Base-by-base conservation (phyloP, 768 basidiomycete species). In the Amanita fuliginea region DNA sequence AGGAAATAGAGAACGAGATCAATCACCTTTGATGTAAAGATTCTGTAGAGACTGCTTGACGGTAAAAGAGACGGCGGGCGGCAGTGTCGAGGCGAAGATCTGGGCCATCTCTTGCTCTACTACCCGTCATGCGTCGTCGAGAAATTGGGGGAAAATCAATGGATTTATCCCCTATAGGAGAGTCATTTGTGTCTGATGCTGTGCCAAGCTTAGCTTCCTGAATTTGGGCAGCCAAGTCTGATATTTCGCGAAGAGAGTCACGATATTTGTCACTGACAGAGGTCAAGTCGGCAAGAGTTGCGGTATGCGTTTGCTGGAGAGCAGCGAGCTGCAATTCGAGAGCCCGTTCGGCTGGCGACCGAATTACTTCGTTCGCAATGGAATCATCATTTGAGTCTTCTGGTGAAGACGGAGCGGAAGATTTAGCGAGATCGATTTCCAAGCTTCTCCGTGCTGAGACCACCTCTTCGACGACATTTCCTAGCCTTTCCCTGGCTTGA, bases 151-250 rank as follows among this genome's bases (percentile, higher is more conserved):
- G 66, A 7, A 64, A 59, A 13, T 74, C 73, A 4, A 58, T 51
- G 5, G 60, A 57, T 56, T 61, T 63, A 49, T 84, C 84, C 21
- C 62, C 56, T n/a, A 62, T 55, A 30, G 70, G 71, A 24, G 67
- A 70, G n/a, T 72, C 70, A n/a, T 59, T 54, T 7, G 57, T 48
- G 40, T 53, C 55, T n/a, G 59, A 49, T 47, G 69, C 70, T 22
- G 61, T 48, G 56, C 71, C 76, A 40, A 92, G 76, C 57, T 84
- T 90, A 6, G 80, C 76, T 61, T 95, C 94, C 59, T 93, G 80
- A 28, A 95, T 81, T 63, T 96, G 91, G n/a, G 81, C 76, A 14
- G 85, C 83, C 35, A 99, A 77, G 57, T 94, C 91, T n/a, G 86
- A 86, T 51, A 99, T 95, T 64, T 95, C 89, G 43, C 79, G 78